Conservation (phyloP, 2,329 filamentous ascomycete species). For the Allantophomopsis cytisporea region DNA sequence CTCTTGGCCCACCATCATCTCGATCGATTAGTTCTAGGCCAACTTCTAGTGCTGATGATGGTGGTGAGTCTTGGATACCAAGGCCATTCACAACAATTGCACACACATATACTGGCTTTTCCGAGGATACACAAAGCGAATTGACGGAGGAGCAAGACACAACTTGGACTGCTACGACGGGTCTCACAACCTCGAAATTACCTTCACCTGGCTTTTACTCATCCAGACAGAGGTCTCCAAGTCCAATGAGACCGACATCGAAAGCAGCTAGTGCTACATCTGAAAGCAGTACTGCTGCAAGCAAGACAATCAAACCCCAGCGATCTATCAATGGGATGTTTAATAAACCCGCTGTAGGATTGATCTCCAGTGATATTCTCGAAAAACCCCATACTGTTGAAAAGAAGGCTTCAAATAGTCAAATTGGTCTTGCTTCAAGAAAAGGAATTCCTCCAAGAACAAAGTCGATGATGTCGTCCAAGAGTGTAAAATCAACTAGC, state of each 20-base stretch:
- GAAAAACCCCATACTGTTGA: constrained; percentile 18
- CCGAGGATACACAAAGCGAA: constrained; percentile 5
- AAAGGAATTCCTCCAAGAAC: constrained; percentile 13
- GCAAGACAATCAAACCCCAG: constrained; percentile 32
- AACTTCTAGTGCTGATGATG: constrained; percentile 26
- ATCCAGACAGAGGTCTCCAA: constrained; percentile 18
- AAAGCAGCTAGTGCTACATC: constrained; percentile 17
- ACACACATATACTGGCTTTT: constrained; percentile 6
- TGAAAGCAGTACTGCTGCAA: constrained; percentile 31
- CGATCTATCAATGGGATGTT: constrained; percentile 38
- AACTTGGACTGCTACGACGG: constrained; percentile 7
- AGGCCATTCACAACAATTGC: constrained; percentile 21
- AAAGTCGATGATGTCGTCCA: constrained; percentile 10
- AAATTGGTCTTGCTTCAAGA: constrained; percentile 10
- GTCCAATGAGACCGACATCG: constrained; percentile 14
- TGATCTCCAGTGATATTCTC: constrained; percentile 19
- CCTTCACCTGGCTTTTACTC: constrained; percentile 20
- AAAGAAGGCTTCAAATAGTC: constrained; percentile 9
- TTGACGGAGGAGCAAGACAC: background rate
- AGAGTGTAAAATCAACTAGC: constrained; percentile 4
- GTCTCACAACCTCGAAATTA: constrained; percentile 13
- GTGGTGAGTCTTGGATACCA: constrained; percentile 19
- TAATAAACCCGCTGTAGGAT: constrained; percentile 35
- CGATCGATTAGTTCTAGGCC: constrained; percentile 24
- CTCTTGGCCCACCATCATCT: constrained; percentile 28